Evolutionary conservation across 202 grass and related monocot species (phyloP).

Genomic region (Tripidium arundinaceum): DNA sequence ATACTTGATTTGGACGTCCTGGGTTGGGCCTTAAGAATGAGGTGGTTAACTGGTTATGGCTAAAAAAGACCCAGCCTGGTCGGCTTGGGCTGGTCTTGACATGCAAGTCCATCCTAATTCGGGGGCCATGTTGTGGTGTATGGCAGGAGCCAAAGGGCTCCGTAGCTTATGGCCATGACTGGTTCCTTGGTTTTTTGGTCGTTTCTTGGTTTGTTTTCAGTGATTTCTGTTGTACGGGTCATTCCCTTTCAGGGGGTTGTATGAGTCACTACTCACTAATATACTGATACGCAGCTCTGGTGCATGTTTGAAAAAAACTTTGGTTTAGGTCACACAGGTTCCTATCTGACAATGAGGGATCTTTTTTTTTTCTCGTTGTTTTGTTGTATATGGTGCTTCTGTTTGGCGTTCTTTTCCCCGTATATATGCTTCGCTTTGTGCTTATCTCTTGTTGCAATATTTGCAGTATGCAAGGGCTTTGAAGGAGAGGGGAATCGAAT

Average conservation of each 20-base stretch:
- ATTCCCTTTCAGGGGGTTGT: no score
- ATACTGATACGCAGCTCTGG: no score
- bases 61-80: no score
- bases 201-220: not conserved
- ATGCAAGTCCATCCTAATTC: no score
- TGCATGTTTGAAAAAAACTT: no score
- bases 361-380: not conserved
- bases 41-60: no score
- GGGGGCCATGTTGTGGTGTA: not conserved
- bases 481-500: constrained; percentile 76
- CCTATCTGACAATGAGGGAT: not conserved
- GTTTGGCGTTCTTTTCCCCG: not conserved
- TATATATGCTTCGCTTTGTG: not conserved
- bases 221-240: no score
- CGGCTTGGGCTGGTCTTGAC: no score
- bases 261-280: no score
- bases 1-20: no score
- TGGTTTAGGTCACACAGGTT: not conserved
- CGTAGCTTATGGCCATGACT: not conserved
- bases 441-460: constrained; percentile 8
- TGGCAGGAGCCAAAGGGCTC: not conserved
- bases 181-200: not conserved
- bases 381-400: not conserved
- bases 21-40: no score
- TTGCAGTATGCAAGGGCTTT: constrained; percentile 78